Evolutionary conservation across 1,139 yeast genomes (phyloP).

Genomic region (Suhomyces taliae): DNA sequence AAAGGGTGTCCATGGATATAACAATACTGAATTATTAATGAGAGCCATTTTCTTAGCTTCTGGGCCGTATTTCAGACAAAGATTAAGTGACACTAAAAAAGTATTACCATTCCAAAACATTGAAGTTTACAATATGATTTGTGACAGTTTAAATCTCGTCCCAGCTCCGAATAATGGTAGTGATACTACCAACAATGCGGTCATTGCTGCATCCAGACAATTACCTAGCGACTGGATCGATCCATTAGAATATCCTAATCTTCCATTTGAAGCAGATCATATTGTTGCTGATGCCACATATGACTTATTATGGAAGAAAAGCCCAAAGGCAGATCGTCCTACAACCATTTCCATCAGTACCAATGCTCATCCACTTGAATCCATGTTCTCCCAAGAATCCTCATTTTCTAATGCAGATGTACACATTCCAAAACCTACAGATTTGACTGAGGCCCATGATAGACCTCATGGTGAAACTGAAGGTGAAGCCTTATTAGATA

Average conservation of each 20-base stretch:
- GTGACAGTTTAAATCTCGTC: conserved; percentile 60
- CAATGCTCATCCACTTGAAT: conserved; percentile 26
- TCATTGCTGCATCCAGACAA: conserved; percentile 25
- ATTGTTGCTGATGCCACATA: conserved; percentile 52
- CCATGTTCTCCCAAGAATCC: conserved; percentile 30
- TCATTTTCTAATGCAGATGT: conserved; percentile 21
- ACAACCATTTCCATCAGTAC: conserved; percentile 20
- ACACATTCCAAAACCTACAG: conserved; percentile 38
- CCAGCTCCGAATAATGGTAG: conserved; percentile 69
- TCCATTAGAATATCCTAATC: conserved; percentile 53
- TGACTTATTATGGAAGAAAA: conserved; percentile 41
- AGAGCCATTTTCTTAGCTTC: conserved; percentile 75
- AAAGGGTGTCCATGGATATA: conserved; percentile 83
- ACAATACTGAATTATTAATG: conserved; percentile 75
- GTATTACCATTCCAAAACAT: conserved; percentile 69
- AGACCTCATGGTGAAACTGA: not conserved
- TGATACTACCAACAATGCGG: conserved; percentile 13
- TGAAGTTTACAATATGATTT: conserved; percentile 72
- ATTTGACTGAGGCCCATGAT: conserved; percentile 18
- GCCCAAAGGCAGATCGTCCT: conserved; percentile 10
- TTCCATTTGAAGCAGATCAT: conserved; percentile 50
- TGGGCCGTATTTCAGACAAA: conserved; percentile 69
- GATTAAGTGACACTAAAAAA: conserved; percentile 27
- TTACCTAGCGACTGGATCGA: conserved; percentile 60
- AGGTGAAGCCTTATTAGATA: conserved; percentile 23